phyloP scores from a whole-genome alignment of 1,284 basidiomycete species.

The Rhizoctonia solani region DNA sequence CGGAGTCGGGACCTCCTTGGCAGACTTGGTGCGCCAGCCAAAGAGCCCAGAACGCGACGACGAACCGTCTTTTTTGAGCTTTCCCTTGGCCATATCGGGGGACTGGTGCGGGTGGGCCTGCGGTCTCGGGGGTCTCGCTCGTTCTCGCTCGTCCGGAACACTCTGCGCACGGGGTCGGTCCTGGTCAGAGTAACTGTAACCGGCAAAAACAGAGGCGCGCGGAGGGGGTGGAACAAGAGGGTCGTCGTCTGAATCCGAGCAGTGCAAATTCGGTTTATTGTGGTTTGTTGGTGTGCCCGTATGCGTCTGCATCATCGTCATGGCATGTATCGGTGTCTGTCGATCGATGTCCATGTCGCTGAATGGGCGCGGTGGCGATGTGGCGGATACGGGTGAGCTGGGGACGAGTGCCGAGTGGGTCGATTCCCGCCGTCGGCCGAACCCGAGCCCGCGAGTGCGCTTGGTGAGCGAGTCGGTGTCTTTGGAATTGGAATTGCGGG shows the following conservation, averaged over 20 bases:
- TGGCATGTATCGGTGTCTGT: background rate
- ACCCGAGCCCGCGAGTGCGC: too few species aligned
- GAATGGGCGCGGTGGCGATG: background rate
- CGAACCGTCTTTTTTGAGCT: too few species aligned
- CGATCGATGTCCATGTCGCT: background rate
- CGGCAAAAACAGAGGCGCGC: constrained; percentile 33
- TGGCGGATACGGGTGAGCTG: too few species aligned
- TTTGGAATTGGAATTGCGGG: too few species aligned
- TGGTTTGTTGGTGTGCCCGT: too few species aligned
- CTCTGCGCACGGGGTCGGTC: background rate
- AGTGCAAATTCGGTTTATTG: too few species aligned
- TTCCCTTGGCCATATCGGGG: background rate
- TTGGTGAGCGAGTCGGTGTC: too few species aligned
- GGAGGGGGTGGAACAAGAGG: constrained; percentile 29
- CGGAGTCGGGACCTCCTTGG: background rate
- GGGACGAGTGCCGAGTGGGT: too few species aligned
- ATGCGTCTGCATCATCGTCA: constrained; percentile 2
- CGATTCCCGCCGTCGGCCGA: too few species aligned
- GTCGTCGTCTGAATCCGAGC: constrained; percentile 15
- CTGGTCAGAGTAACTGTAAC: constrained; percentile 17
- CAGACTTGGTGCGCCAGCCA: constrained; percentile 12
- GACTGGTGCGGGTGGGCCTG: too few species aligned
- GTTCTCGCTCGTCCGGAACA: constrained; percentile 19
- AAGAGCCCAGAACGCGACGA: too few species aligned
- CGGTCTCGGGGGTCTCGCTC: too few species aligned